A percentile compares a stretch with the other conserved stretches of the same genome.
These are phyloP conservation scores for Xylariales sp. DNA, from an alignment of 2,329 filamentous ascomycete species.

Conservation along the genomic window DNA sequence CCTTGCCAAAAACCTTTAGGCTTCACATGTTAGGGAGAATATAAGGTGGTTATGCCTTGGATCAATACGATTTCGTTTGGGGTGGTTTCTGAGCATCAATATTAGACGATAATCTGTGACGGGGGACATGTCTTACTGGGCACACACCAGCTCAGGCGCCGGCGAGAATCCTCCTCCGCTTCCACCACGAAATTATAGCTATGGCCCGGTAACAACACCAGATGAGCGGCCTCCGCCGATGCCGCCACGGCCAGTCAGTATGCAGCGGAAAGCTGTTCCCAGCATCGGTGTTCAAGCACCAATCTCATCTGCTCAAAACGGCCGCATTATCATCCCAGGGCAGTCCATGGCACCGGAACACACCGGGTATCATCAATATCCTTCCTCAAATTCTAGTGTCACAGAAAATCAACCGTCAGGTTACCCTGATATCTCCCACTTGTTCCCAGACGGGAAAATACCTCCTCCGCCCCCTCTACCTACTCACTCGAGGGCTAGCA, in stretches of 20 bases:
- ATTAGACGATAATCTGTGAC: background rate
- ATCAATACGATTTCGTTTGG: background rate
- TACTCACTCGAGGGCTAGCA: background rate
- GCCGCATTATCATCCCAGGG: background rate
- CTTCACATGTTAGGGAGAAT: background rate
- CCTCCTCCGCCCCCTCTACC: constrained; percentile 27
- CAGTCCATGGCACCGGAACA: background rate
- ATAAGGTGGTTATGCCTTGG: background rate
- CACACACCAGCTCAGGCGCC: background rate
- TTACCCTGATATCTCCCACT: constrained; percentile 24
- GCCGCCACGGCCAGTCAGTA: constrained; percentile 20
- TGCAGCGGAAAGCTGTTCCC: background rate
- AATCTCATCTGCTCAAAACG: background rate
- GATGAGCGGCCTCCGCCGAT: constrained; percentile 22
- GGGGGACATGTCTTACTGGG: constrained; percentile 18
- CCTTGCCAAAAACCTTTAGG: background rate
- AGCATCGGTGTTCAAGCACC: background rate
- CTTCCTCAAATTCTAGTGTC: background rate
- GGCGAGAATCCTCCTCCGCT: constrained; percentile 20
- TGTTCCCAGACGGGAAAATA: constrained; percentile 25
- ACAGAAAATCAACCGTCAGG: background rate
- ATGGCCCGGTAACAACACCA: constrained; percentile 7
- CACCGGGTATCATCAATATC: constrained; percentile 1
- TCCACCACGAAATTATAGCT: constrained; percentile 22
- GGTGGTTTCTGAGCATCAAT: background rate